Evolutionary conservation across 345 rosid species (phyloP).

Genomic region (Lagerstroemia speciosa): DNA sequence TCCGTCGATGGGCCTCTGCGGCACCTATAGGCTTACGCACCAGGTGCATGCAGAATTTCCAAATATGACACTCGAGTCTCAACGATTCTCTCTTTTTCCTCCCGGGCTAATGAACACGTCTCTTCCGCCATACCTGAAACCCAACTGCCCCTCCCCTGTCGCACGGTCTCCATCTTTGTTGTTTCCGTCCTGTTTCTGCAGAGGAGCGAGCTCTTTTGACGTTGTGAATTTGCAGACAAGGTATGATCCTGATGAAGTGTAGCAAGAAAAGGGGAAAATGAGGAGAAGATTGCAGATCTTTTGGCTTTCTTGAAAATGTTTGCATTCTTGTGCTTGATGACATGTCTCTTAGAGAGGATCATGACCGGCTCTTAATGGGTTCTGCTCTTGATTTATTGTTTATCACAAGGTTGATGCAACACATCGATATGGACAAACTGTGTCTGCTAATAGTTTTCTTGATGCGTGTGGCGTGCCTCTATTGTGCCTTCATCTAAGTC

Average conservation of each 20-base stretch:
- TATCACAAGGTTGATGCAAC: neutral
- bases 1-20: too few species aligned
- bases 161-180: neutral
- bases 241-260: neutral
- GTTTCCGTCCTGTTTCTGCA: neutral
- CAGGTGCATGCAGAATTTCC: too few species aligned
- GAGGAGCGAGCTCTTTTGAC: neutral
- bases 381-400: neutral
- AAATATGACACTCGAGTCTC: too few species aligned
- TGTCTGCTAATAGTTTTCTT: neutral
- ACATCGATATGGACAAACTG: neutral
- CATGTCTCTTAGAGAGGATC: neutral
- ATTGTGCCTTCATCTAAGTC: neutral
- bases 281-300: too few species aligned
- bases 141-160: neutral
- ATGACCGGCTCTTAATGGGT: neutral
- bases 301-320: too few species aligned
- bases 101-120: slow-evolving; percentile 14
- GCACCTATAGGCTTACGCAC: too few species aligned
- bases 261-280: too few species aligned
- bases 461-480: neutral
- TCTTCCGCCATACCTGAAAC: neutral
- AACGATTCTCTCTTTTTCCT: slow-evolving; percentile 13
- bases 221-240: neutral
- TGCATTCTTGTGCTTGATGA: neutral